Conservation (phyloP, 768 basidiomycete species). For the Fistulinella prunicolor region DNA sequence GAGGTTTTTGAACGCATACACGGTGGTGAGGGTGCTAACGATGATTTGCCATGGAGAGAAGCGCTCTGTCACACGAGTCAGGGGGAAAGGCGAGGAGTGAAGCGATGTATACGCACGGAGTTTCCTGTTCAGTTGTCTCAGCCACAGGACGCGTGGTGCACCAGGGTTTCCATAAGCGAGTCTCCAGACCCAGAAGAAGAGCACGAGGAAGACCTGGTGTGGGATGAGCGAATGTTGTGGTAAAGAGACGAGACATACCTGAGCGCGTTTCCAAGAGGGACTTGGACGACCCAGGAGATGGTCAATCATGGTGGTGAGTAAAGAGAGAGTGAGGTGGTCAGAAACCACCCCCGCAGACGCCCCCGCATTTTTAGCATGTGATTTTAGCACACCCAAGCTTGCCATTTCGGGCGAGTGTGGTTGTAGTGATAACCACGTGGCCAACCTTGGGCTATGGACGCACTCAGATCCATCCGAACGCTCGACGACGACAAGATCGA, state of each 20-base stretch:
- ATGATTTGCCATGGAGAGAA: conserved; percentile 98
- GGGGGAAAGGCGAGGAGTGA: not conserved
- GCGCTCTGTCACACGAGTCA: conserved; percentile 44
- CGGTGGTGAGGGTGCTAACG: conserved; percentile 75
- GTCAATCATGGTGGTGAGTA: conserved; percentile 72
- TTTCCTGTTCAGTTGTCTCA: conserved; percentile 54
- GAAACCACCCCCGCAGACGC: not conserved
- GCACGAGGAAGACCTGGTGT: conserved; percentile 79
- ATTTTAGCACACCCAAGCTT: conserved; percentile 15
- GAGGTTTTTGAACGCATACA: conserved; percentile 82
- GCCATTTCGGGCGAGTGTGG: conserved; percentile 19
- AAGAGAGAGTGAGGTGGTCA: conserved; percentile 2
- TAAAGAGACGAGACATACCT: conserved; percentile 42
- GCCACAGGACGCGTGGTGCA: conserved; percentile 66
- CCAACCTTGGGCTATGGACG: conserved; percentile 18
- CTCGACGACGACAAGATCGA: conserved; percentile 55
- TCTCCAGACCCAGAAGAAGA: conserved; percentile 89
- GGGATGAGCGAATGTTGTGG: conserved; percentile 2
- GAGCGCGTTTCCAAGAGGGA: conserved; percentile 85
- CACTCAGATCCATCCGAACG: conserved; percentile 41
- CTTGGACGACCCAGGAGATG: conserved; percentile 86
- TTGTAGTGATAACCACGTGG: conserved; percentile 10
- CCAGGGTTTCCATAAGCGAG: conserved; percentile 61
- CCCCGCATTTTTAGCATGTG: conserved; percentile 30
- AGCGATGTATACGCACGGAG: conserved; percentile 43